phyloP scores from a whole-genome alignment of 495 filamentous ascomycete genomes.

The Beverwykella pulmonaria region DNA sequence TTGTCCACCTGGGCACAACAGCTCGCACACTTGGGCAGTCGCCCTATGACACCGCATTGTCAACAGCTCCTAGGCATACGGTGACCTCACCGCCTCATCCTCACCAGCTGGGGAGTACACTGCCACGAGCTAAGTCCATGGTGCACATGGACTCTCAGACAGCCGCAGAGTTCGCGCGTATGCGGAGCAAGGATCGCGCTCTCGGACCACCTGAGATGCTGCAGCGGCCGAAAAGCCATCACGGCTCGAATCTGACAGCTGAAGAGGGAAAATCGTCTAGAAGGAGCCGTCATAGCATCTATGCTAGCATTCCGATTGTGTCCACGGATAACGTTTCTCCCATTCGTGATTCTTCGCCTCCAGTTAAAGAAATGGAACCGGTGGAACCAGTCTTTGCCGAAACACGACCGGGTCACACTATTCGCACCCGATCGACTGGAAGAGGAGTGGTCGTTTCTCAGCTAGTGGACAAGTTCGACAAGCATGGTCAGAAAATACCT shows the following conservation, averaged over 20 bases:
- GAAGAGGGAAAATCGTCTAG: conserved; percentile 6
- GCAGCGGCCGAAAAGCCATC: conserved; percentile 34
- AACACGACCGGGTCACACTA: neutral
- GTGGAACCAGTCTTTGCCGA: neutral
- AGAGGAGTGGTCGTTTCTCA: conserved; percentile 23
- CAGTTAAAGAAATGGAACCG: neutral
- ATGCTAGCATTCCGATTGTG: conserved; percentile 36
- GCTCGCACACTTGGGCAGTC: conserved; percentile 45
- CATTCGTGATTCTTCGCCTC: neutral
- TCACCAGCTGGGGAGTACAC: conserved; percentile 42
- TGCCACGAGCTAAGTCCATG: conserved; percentile 35
- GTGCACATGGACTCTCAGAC: conserved; percentile 46
- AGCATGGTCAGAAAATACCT: conserved; percentile 3
- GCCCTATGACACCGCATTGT: conserved; percentile 52
- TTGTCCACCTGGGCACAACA: conserved; percentile 48
- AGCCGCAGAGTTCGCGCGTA: conserved; percentile 46
- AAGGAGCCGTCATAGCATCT: conserved; percentile 26
- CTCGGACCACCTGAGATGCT: conserved; percentile 13
- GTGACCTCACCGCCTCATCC: conserved; percentile 39
- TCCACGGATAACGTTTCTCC: conserved; percentile 21
- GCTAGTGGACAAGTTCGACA: conserved; percentile 31
- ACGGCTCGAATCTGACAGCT: conserved; percentile 29
- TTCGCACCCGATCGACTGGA: conserved; percentile 18
- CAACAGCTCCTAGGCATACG: neutral
- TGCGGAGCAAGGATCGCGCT: conserved; percentile 46